These are phyloP conservation scores for Laetiporus sulphureus DNA, from an alignment of 1,284 basidiomycete species.

Conservation along the genomic window DNA sequence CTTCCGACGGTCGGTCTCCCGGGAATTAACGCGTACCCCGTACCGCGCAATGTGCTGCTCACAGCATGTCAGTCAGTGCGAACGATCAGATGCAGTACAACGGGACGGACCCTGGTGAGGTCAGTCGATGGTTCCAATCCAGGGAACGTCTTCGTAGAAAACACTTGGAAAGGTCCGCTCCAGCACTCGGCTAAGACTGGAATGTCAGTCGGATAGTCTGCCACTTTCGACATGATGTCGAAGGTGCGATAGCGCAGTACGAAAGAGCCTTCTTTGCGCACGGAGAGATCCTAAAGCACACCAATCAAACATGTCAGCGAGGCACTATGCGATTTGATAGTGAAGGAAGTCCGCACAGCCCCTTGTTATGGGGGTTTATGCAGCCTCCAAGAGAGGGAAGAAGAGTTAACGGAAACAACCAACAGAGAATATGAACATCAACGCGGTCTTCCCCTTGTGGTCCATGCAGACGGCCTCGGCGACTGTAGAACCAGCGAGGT, in stretches of 20 bases:
- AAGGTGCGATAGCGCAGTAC: not conserved
- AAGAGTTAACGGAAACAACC: not conserved
- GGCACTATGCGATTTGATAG: not conserved
- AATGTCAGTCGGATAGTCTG: not conserved
- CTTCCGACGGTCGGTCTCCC: constrained; percentile 1
- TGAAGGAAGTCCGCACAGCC: not conserved
- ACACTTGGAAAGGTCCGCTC: constrained; percentile 48
- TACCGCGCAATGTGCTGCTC: not conserved
- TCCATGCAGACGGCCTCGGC: not conserved
- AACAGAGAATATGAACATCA: constrained; percentile 1
- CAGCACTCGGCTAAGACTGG: constrained; percentile 9
- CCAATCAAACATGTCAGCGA: not conserved
- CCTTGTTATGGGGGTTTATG: not conserved
- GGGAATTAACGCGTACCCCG: constrained; percentile 5
- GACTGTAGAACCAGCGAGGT: not conserved
- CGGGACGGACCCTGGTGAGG: constrained; percentile 50
- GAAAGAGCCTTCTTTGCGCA: not conserved
- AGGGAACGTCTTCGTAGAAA: constrained; percentile 73
- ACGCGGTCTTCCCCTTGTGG: not conserved
- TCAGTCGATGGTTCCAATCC: constrained; percentile 63
- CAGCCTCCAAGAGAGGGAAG: not conserved
- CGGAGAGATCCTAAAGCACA: not conserved
- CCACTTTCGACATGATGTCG: not conserved
- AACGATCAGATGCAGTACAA: not conserved
- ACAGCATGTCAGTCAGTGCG: not conserved